phyloP scores from a whole-genome alignment of 2,329 filamentous ascomycete species.

The Ceratocystis smalleyi region DNA sequence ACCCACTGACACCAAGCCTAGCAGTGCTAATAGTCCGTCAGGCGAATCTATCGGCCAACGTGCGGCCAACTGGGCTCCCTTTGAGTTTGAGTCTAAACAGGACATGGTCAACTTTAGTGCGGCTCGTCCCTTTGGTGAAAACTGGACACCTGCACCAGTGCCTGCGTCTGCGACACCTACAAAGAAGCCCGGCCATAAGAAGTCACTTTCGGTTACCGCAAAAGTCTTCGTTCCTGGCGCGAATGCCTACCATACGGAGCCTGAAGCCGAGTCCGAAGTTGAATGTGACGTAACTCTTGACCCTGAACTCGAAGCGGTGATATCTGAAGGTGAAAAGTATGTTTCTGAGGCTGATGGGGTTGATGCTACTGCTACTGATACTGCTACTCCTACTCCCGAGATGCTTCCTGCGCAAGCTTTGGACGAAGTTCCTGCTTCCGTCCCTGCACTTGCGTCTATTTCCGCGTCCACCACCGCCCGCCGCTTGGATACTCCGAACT shows the following conservation, averaged over 20 bases:
- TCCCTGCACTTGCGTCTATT: slow-evolving; percentile 16
- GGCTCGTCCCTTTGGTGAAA: slow-evolving; percentile 35
- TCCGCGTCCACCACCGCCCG: neutral
- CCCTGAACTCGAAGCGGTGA: slow-evolving; percentile 2
- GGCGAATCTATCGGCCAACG: slow-evolving; percentile 36
- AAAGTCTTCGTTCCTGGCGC: slow-evolving; percentile 47
- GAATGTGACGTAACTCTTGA: slow-evolving; percentile 19
- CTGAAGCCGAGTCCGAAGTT: slow-evolving; percentile 18
- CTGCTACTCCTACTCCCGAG: slow-evolving; percentile 17
- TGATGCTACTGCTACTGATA: slow-evolving; percentile 14
- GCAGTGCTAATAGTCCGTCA: slow-evolving; percentile 37
- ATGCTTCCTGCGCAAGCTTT: slow-evolving; percentile 14
- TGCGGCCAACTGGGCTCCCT: slow-evolving; percentile 41
- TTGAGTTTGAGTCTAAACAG: slow-evolving; percentile 39
- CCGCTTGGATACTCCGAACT: slow-evolving; percentile 19
- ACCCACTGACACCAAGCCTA: slow-evolving; percentile 37
- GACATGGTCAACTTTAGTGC: slow-evolving; percentile 38
- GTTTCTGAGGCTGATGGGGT: neutral
- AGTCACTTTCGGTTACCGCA: slow-evolving; percentile 54
- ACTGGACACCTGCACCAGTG: slow-evolving; percentile 29
- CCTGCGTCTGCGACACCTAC: neutral
- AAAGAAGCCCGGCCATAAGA: slow-evolving; percentile 24
- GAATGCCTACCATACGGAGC: slow-evolving; percentile 21
- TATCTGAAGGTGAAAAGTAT: neutral
- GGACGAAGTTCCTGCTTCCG: neutral